phyloP scores from a whole-genome alignment of 805 yeast genomes.

The Ogataea philodendri region DNA sequence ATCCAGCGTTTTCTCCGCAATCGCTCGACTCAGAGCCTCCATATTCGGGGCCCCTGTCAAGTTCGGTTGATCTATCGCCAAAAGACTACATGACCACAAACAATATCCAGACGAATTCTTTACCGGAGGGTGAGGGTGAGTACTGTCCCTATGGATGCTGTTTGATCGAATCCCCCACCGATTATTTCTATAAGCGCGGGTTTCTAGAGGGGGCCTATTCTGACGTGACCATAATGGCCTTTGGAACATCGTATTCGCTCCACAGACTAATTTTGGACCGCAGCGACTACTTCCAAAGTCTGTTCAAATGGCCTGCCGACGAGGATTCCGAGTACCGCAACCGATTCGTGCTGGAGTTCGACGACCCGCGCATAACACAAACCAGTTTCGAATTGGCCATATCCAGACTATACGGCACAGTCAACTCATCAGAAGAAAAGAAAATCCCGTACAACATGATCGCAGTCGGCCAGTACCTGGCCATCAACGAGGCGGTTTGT shows the following conservation, averaged over 20 bases:
- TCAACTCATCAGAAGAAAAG: conserved; percentile 33
- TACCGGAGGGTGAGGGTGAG: conserved; percentile 10
- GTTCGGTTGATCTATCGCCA: conserved; percentile 13
- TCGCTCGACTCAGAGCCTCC: conserved; percentile 8
- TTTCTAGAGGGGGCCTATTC: conserved; percentile 45
- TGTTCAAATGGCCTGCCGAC: conserved; percentile 43
- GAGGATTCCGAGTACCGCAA: conserved; percentile 4
- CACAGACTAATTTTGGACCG: conserved; percentile 46
- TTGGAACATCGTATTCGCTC: conserved; percentile 42
- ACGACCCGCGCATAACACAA: conserved; percentile 41
- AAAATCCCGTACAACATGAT: conserved; percentile 42
- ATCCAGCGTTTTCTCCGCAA: conserved; percentile 6
- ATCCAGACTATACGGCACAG: conserved; percentile 46
- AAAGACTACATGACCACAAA: too few relatives aligned
- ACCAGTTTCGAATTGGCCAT: conserved; percentile 50
- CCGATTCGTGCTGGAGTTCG: conserved; percentile 36
- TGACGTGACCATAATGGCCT: conserved; percentile 48
- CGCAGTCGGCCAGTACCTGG: conserved; percentile 50
- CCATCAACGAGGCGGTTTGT: conserved; percentile 44
- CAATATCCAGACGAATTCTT: too few relatives aligned
- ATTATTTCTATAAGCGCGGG: conserved; percentile 39
- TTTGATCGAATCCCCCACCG: conserved; percentile 21
- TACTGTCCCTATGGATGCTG: conserved; percentile 32
- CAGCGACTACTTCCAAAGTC: conserved; percentile 45
- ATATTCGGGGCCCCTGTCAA: conserved; percentile 8